phyloP scores from a whole-genome alignment of 805 yeast species.

The Saturnispora sekii region DNA sequence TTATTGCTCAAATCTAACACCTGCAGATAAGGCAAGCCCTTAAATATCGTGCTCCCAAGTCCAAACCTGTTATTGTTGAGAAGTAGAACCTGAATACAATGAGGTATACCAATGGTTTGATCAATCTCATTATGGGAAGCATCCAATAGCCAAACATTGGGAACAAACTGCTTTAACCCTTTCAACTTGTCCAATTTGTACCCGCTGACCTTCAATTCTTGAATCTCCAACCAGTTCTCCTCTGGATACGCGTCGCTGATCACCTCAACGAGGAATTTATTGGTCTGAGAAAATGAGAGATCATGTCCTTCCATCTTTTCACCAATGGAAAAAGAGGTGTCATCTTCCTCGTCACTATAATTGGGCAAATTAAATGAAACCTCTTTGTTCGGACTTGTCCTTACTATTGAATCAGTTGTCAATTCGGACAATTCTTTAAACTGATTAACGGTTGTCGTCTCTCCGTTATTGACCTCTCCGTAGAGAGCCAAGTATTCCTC shows the following conservation, averaged over 20 bases:
- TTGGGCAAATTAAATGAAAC: constrained; percentile 18
- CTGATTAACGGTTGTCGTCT: constrained; percentile 8
- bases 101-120: constrained; percentile 39
- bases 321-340: background rate
- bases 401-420: constrained; percentile 3
- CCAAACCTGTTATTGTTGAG: constrained; percentile 32
- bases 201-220: constrained; percentile 28
- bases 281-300: constrained; percentile 39
- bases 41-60: constrained; percentile 30
- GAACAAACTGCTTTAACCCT: constrained; percentile 36
- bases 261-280: constrained; percentile 33
- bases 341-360: background rate
- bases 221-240: constrained; percentile 35
- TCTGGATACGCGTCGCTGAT: constrained; percentile 35
- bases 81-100: constrained; percentile 28
- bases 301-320: constrained; percentile 16
- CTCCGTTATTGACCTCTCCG: constrained; percentile 7
- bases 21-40: constrained; percentile 34
- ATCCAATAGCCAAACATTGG: constrained; percentile 31
- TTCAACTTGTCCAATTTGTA: constrained; percentile 32
- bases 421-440: constrained; percentile 1
- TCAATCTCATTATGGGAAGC: constrained; percentile 34
- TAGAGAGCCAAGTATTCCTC: constrained; percentile 12
- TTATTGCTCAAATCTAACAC: constrained; percentile 33
- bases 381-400: constrained; percentile 9